phyloP scores from a whole-genome alignment of 306 rosid genomes.

The Trichosanthes truncata region DNA sequence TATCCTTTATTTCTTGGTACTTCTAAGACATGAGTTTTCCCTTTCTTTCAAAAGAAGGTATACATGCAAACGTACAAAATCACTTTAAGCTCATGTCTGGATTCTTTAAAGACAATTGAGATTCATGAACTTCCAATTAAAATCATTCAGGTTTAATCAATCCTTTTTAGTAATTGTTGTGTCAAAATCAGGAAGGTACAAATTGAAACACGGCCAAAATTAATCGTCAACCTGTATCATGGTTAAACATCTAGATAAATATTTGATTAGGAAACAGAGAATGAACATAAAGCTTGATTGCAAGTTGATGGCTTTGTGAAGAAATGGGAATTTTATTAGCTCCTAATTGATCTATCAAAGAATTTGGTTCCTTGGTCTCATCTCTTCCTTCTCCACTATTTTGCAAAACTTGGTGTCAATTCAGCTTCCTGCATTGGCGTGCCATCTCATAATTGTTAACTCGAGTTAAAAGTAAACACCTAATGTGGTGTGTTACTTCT shows the following conservation, averaged over 20 bases:
- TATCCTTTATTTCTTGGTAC: background rate
- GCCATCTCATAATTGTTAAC: background rate
- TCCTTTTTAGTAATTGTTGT: background rate
- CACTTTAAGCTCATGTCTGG: background rate
- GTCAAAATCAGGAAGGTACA: background rate
- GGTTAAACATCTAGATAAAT: background rate
- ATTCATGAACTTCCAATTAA: background rate
- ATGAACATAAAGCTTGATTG: background rate
- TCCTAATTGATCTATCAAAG: background rate
- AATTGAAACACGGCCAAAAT: background rate
- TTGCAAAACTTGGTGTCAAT: background rate
- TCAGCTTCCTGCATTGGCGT: background rate
- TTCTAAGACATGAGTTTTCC: background rate
- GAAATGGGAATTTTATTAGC: background rate
- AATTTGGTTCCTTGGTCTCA: background rate
- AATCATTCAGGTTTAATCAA: background rate
- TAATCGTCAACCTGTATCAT: background rate
- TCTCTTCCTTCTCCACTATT: background rate
- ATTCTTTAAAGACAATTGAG: background rate
- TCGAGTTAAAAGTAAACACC: background rate
- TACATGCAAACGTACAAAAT: background rate
- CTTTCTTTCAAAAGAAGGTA: background rate
- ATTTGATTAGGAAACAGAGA: background rate
- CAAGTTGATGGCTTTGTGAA: background rate
- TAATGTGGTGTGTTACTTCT: background rate